Base-by-base conservation (phyloP, 495 filamentous ascomycete species). In the Penicillium canescens region DNA sequence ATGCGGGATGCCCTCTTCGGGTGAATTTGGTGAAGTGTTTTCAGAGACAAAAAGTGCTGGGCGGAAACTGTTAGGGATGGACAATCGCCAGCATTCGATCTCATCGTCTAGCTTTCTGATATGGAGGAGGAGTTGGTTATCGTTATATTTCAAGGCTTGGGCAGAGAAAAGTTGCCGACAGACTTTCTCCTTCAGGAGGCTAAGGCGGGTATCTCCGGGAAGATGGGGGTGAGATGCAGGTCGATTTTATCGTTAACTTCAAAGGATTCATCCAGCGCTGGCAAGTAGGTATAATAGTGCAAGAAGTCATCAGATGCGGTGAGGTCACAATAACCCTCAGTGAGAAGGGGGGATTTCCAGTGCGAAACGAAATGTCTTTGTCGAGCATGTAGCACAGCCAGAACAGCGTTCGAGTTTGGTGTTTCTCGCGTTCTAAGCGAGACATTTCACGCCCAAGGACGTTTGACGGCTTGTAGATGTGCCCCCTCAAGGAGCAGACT, bases 301-400 rank as follows among this genome's bases (percentile, higher is more conserved):
- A 44, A 23, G 9, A 20, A 35, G 34, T 42, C 39, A 21, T 38
- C 46, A 41, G 61, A 55, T 7, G 58, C 38, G 5, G 55, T 55
- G 4, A 72, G 46, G 24, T 74, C 67, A 48, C 69, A 72, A 28
- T 62, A 57, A 10, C 41, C 41, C 8, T 66, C 63, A 13, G 43
- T 44, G 16, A 72, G 55, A 21, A 53, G 40, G 6, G 67, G 2
- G 61, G 65, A 21, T 58, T 53, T 10, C 61, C 63, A 0, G 65
- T 64, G 16, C 58, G 58, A 6, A 74, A 50, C 3, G 59, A 57
- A 2, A 69, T 52, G 3, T 70, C 59, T 46, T 73, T 70, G 52
- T 72, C 69, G 9, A 63, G 14, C 21, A 57, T 51, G 49, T 66
- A 73, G 48, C 52, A 66, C 35, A 68, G 21, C 68, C 70, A 73